These are phyloP conservation scores for Nigrospora sphaerica DNA, from an alignment of 2,329 filamentous ascomycete species.

Conservation along the genomic window DNA sequence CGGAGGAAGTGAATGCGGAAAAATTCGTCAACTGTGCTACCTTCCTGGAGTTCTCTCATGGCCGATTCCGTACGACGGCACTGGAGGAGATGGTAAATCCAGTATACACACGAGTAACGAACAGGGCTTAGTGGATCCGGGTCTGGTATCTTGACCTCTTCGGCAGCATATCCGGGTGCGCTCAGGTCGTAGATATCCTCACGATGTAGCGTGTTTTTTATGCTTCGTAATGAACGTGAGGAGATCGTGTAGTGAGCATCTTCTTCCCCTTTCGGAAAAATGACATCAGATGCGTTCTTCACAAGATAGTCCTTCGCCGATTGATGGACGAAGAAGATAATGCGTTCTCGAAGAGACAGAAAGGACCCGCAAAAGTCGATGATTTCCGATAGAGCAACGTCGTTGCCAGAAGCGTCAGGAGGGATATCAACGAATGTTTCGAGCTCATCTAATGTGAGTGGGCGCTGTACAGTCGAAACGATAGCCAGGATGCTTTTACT, in stretches of 20 bases:
- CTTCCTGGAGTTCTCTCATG: conserved; percentile 11
- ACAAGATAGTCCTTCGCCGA: conserved; percentile 34
- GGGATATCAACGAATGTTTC: conserved; percentile 2
- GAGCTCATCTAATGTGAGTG: conserved; percentile 28
- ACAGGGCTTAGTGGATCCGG: conserved; percentile 17
- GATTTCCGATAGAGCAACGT: conserved; percentile 14
- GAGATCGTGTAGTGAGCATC: conserved; percentile 24
- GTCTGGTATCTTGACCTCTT: conserved; percentile 10
- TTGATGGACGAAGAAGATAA: conserved; percentile 30
- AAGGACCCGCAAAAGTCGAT: conserved; percentile 31
- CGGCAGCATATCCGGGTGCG: conserved; percentile 12
- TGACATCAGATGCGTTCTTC: conserved; percentile 8
- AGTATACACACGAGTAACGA: conserved; percentile 25
- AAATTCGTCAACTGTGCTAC: conserved; percentile 21
- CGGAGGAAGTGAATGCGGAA: conserved; percentile 28
- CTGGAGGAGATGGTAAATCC: conserved; percentile 23
- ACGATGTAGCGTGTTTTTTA: conserved; percentile 20
- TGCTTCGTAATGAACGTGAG: conserved; percentile 21
- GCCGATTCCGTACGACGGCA: background rate
- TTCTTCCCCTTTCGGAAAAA: conserved; percentile 20
- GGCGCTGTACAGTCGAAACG: conserved; percentile 22
- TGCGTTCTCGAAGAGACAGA: conserved; percentile 20
- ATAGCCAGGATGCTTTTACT: conserved; percentile 27
- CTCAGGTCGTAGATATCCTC: conserved; percentile 25
- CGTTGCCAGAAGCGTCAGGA: conserved; percentile 4